phyloP scores from a whole-genome alignment of 495 filamentous ascomycete species.

The Apodospora peruviana region DNA sequence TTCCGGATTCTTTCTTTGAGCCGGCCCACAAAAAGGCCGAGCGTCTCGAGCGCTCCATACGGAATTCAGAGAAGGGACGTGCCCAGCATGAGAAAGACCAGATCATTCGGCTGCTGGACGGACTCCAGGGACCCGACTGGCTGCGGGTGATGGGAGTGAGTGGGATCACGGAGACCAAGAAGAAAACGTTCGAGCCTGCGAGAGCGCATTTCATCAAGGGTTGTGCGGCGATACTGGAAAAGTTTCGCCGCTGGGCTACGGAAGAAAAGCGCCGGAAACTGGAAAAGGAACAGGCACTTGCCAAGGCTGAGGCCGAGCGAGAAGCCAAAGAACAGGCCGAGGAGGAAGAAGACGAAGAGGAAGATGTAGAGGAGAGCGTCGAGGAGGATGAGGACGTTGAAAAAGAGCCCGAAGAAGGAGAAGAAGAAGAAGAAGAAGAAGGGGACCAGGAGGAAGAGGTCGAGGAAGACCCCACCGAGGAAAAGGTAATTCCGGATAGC shows the following conservation, averaged over 20 bases:
- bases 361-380: conserved; percentile 10
- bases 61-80: conserved; percentile 87
- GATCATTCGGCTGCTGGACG: conserved; percentile 78
- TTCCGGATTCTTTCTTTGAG: conserved; percentile 63
- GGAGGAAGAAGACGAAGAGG: conserved; percentile 22
- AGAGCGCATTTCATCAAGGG: conserved; percentile 76
- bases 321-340: conserved; percentile 10
- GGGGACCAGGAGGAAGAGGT: conserved; percentile 44
- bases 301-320: conserved; percentile 37
- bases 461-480: conserved; percentile 4
- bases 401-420: conserved; percentile 68
- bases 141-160: conserved; percentile 88
- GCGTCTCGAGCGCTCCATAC: conserved; percentile 83
- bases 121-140: conserved; percentile 89
- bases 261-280: conserved; percentile 78
- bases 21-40: conserved; percentile 71
- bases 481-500: conserved; percentile 10
- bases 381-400: conserved; percentile 17
- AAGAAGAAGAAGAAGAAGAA: conserved; percentile 43
- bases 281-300: conserved; percentile 54
- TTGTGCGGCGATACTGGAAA: conserved; percentile 72
- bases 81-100: conserved; percentile 90
- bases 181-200: conserved; percentile 81
- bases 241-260: conserved; percentile 81
- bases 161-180: conserved; percentile 73